These are phyloP conservation scores for Zelonia costaricensis DNA, from an alignment of 208 protist genomes.

Conservation along the genomic window DNA sequence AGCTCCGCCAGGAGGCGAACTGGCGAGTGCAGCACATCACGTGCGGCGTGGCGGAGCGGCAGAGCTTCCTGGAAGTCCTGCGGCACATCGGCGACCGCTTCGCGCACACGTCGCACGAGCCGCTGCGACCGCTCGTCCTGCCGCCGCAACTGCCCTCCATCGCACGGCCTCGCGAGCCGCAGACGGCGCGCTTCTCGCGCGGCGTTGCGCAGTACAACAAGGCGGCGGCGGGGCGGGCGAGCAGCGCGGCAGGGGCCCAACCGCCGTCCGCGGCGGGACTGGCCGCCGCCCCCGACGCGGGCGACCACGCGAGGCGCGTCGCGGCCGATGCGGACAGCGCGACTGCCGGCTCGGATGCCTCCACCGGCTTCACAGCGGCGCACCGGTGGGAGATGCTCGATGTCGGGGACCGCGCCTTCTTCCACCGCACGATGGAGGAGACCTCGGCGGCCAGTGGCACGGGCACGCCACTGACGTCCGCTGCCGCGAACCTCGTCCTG, in stretches of 20 bases:
- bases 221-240: not conserved
- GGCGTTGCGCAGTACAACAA: slow-evolving; percentile 18
- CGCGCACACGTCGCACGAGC: slow-evolving; percentile 13
- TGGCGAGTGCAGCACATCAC: slow-evolving; percentile 27
- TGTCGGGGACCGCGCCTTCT: slow-evolving; percentile 18
- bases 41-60: slow-evolving; percentile 24
- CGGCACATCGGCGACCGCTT: slow-evolving; percentile 60
- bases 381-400: slow-evolving; percentile 23
- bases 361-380: slow-evolving; percentile 15
- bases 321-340: not conserved
- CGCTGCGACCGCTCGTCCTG: slow-evolving; percentile 44
- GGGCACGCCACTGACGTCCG: not conserved
- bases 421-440: slow-evolving; percentile 3
- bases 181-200: slow-evolving; percentile 33
- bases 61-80: slow-evolving; percentile 53
- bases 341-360: slow-evolving; percentile 6
- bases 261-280: too few relatives aligned
- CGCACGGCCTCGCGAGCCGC: slow-evolving; percentile 33
- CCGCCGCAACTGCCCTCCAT: slow-evolving; percentile 45
- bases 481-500: slow-evolving; percentile 3
- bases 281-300: not conserved
- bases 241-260: not conserved
- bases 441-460: too few relatives aligned
- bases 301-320: not conserved
- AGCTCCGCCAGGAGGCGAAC: slow-evolving; percentile 25